phyloP scores from a whole-genome alignment of 352 stramenopile genomes.

The Globisporangium abappressorium region DNA sequence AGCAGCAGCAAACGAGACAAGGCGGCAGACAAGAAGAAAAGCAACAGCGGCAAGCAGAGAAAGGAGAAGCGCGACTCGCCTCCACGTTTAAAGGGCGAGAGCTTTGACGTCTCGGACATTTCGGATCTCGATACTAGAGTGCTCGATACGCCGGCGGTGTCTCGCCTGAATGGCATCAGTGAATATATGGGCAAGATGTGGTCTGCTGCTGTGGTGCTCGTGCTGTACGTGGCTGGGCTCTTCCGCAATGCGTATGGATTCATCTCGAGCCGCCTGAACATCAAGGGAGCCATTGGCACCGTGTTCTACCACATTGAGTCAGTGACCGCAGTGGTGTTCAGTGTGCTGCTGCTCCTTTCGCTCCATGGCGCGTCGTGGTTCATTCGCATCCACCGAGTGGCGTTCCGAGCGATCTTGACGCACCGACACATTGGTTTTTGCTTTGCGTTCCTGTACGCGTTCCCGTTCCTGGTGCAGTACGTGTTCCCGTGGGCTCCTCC shows the following conservation, averaged over 20 bases:
- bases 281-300: conserved; percentile 39
- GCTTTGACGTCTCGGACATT: conserved; percentile 27
- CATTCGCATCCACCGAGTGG: conserved; percentile 74
- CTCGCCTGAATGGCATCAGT: neutral
- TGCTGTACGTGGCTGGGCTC: neutral
- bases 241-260: conserved; percentile 12
- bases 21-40: conserved; percentile 38
- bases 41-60: conserved; percentile 27
- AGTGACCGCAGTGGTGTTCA: conserved; percentile 62
- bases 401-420: conserved; percentile 79
- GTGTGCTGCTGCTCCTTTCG: conserved; percentile 61
- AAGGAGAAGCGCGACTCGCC: conserved; percentile 62
- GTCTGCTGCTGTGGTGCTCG: neutral
- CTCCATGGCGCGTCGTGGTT: conserved; percentile 74
- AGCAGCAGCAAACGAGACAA: conserved; percentile 14
- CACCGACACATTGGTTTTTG: conserved; percentile 86
- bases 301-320: conserved; percentile 62
- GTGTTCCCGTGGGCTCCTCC: conserved; percentile 86
- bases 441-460: conserved; percentile 86
- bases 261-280: conserved; percentile 25
- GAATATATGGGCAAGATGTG: neutral
- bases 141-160: neutral
- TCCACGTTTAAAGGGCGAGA: conserved; percentile 34
- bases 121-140: conserved; percentile 16
- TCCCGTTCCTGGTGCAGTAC: conserved; percentile 84